These are phyloP conservation scores for Solanum rostratum DNA, from an alignment of 257 asterid species.

Conservation along the genomic window DNA sequence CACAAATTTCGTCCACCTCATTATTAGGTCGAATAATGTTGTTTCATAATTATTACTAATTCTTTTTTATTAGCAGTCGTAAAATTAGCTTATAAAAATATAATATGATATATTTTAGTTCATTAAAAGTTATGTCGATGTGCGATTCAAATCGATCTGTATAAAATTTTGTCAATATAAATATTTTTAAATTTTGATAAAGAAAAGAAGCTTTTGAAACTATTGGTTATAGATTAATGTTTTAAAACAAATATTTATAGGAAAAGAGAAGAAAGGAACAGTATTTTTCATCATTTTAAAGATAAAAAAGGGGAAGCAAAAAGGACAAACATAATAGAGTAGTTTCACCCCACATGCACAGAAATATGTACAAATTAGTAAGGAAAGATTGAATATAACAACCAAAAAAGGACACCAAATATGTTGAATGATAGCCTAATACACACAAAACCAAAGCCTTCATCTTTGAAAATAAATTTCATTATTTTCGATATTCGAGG, in stretches of 20 bases:
- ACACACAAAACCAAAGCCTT: not conserved
- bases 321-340: not conserved
- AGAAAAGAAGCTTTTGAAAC: not conserved
- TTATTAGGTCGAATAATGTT: conserved; percentile 16
- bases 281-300: not conserved
- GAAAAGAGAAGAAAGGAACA: not conserved
- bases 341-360: not conserved
- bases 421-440: not conserved
- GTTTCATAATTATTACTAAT: conserved; percentile 1
- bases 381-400: not conserved
- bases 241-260: not conserved
- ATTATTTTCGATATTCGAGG: not conserved
- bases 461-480: not conserved
- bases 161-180: no score
- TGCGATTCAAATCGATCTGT: no score
- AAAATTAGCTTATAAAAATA: no score
- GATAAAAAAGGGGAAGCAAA: not conserved
- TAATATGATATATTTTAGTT: no score
- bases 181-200: no score
- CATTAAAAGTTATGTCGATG: no score
- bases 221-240: not conserved
- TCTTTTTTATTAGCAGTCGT: not conserved
- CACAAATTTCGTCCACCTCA: conserved; percentile 10
- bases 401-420: not conserved
- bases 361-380: not conserved